Base-by-base conservation (phyloP, 2,329 filamentous ascomycete genomes). In the Trichoderma harzianum region DNA sequence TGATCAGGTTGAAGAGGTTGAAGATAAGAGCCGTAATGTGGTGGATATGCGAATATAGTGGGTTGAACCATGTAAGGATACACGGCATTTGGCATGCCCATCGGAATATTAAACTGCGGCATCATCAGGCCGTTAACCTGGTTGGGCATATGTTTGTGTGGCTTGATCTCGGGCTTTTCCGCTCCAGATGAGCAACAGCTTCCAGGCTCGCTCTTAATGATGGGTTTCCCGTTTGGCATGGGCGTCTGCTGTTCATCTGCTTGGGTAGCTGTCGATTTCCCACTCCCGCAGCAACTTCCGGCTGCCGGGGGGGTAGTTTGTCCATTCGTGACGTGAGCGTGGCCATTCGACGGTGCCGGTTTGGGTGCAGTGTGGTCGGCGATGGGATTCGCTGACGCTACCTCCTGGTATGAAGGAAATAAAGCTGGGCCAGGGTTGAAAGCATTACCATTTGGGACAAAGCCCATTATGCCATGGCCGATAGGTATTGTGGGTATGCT, bases 1-100 rank as follows among this genome's bases (percentile, higher is more conserved):
- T 86, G 85, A 16, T 84, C 81, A n/a, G 84, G 86, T 73, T 88
- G 85, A 11, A 89, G 80, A 5, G 87, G 87, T 64, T 88, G 86
- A 74, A 86, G 81, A 74, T 83, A 88, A 0, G 87, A 88, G 8
- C 87, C 87, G 76, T 86, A 87, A 26, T 86, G 83, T 3, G 86
- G 81, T 5, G 87, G 86, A 65, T 88, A 88, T 10, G 84, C 85
- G 73, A 86, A 88, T 18, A 87, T 79, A 18, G 83, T 84, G 2
- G 83, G 82, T 43, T 84, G 83, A 6, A 81, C 76, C 66, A 82
- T 84, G 76, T 82, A 84, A 7, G 79, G 77, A 73, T 82, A 83
- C 73, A 84, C 79, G 72, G 81, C 79, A 66, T 82, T 81, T 1
- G 80, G 77, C 76, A 84, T 78, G 61, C 79, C 75, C 30, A 82